A percentile compares a stretch with the other conserved stretches of the same genome.
phyloP scores from a whole-genome alignment of 495 filamentous ascomycete species.

The Aspergillus nidulans region DNA sequence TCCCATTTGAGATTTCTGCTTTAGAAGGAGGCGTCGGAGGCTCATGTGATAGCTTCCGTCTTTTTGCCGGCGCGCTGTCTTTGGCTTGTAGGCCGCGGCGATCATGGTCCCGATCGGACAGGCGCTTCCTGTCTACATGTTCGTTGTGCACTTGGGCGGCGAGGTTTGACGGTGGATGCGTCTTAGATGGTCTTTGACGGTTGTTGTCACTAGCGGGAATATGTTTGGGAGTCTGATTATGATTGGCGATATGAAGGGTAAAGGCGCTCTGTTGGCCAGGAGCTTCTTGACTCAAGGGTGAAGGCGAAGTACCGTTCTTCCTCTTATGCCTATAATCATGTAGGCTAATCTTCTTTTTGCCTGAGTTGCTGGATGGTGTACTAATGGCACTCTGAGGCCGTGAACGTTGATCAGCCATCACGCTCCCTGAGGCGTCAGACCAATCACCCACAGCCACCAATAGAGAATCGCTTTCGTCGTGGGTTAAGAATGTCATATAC shows the following conservation, averaged over 20 bases:
- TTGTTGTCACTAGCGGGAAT: slow-evolving; percentile 16
- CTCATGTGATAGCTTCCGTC: slow-evolving; percentile 28
- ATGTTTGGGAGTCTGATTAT: slow-evolving; percentile 19
- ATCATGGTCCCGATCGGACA: slow-evolving; percentile 23
- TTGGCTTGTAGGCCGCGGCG: slow-evolving; percentile 11
- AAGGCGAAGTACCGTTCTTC: slow-evolving; percentile 24
- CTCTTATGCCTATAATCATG: slow-evolving; percentile 48
- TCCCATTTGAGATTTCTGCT: slow-evolving; percentile 20
- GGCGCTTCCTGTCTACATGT: slow-evolving; percentile 32
- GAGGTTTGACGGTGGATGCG: slow-evolving; percentile 8
- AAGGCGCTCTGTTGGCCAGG: slow-evolving; percentile 13
- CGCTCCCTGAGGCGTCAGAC: slow-evolving; percentile 47
- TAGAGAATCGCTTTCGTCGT: slow-evolving; percentile 43
- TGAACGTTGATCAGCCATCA: slow-evolving; percentile 38
- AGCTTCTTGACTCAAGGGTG: slow-evolving; percentile 21
- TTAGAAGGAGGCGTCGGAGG: slow-evolving; percentile 19
- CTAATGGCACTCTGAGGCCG: slow-evolving; percentile 32
- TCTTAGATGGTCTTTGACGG: slow-evolving; percentile 14
- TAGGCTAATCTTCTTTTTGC: slow-evolving; percentile 50
- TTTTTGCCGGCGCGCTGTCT: slow-evolving; percentile 29
- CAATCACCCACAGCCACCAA: slow-evolving; percentile 48
- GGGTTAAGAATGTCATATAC: slow-evolving; percentile 52
- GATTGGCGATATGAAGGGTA: slow-evolving; percentile 15
- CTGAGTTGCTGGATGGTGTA: slow-evolving; percentile 24
- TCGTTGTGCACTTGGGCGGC: slow-evolving; percentile 15